These are phyloP conservation scores for Schwanniomyces polymorphus DNA, from an alignment of 805 yeast genomes.

Conservation along the genomic window DNA sequence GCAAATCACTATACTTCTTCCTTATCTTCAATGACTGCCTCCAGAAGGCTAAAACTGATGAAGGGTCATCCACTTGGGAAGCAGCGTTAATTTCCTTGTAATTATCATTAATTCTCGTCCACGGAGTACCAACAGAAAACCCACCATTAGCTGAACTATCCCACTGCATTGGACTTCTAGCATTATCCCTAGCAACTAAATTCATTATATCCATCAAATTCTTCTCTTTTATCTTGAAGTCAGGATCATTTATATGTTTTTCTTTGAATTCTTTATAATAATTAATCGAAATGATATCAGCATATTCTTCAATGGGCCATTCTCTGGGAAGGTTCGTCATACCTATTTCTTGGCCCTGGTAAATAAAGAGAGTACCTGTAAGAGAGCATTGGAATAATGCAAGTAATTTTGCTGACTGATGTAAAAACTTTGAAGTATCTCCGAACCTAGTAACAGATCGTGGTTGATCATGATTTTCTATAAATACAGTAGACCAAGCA, in stretches of 20 bases:
- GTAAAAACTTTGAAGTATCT: slow-evolving; percentile 35
- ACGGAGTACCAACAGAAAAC: slow-evolving; percentile 48
- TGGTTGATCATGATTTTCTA: slow-evolving; percentile 63
- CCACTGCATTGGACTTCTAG: slow-evolving; percentile 62
- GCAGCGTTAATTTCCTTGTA: slow-evolving; percentile 50
- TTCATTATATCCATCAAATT: slow-evolving; percentile 32
- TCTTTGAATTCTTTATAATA: slow-evolving; percentile 34
- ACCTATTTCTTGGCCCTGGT: slow-evolving; percentile 65
- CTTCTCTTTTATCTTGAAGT: slow-evolving; percentile 14
- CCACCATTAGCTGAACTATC: slow-evolving; percentile 43
- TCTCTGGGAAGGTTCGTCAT: slow-evolving; percentile 47
- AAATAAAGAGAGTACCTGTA: slow-evolving; percentile 55
- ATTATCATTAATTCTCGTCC: slow-evolving; percentile 54
- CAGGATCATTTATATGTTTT: slow-evolving; percentile 22
- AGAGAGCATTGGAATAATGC: slow-evolving; percentile 45
- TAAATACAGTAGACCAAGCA: slow-evolving; percentile 56
- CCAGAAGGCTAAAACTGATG: slow-evolving; percentile 49
- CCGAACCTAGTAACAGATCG: slow-evolving; percentile 55
- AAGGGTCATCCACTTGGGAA: slow-evolving; percentile 43
- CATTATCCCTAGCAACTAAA: slow-evolving; percentile 49
- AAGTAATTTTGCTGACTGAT: slow-evolving; percentile 48
- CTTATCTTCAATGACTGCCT: slow-evolving; percentile 42
- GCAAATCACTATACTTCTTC: slow-evolving; percentile 42
- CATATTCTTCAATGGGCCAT: slow-evolving; percentile 51
- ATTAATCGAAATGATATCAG: slow-evolving; percentile 49